Conservation (phyloP, 2,329 filamentous ascomycete species). For the Corinectria fuckeliana region DNA sequence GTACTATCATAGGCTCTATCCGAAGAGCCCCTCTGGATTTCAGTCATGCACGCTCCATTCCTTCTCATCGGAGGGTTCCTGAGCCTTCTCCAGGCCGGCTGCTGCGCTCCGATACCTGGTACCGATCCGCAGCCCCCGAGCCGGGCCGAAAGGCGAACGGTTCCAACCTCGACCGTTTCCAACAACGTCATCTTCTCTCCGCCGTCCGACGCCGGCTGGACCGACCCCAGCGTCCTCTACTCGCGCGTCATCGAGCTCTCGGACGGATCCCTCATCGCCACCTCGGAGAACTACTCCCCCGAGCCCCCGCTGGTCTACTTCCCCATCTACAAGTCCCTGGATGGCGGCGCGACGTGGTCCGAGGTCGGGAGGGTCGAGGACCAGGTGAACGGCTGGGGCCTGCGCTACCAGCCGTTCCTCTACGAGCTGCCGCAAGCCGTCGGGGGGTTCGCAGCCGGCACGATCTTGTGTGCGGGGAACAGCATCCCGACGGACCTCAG, state of each 20-base stretch:
- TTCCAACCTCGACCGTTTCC: slow-evolving; percentile 19
- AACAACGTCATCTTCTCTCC: slow-evolving; percentile 50
- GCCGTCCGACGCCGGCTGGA: slow-evolving; percentile 47
- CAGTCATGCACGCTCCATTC: not conserved
- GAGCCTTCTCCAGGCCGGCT: slow-evolving; percentile 1
- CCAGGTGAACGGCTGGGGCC: slow-evolving; percentile 67
- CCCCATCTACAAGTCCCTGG: slow-evolving; percentile 60
- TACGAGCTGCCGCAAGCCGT: slow-evolving; percentile 66
- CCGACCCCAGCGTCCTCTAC: slow-evolving; percentile 52
- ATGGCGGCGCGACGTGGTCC: slow-evolving; percentile 65
- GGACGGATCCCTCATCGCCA: slow-evolving; percentile 56
- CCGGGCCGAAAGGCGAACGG: slow-evolving; percentile 6
- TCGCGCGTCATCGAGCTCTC: slow-evolving; percentile 52
- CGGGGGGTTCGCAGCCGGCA: slow-evolving; percentile 65
- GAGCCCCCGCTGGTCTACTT: slow-evolving; percentile 62
- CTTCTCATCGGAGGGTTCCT: slow-evolving; percentile 2
- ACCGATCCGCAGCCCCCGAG: not conserved
- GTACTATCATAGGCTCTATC: not conserved
- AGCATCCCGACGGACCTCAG: slow-evolving; percentile 66
- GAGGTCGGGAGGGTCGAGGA: slow-evolving; percentile 69
- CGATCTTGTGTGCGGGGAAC: slow-evolving; percentile 67
- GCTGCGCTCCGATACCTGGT: not conserved
- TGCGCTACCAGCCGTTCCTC: slow-evolving; percentile 73
- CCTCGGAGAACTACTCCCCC: slow-evolving; percentile 63
- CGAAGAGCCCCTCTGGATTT: not conserved